Conservation (phyloP, 2,329 filamentous ascomycete genomes). For the Curvularia sp. region DNA sequence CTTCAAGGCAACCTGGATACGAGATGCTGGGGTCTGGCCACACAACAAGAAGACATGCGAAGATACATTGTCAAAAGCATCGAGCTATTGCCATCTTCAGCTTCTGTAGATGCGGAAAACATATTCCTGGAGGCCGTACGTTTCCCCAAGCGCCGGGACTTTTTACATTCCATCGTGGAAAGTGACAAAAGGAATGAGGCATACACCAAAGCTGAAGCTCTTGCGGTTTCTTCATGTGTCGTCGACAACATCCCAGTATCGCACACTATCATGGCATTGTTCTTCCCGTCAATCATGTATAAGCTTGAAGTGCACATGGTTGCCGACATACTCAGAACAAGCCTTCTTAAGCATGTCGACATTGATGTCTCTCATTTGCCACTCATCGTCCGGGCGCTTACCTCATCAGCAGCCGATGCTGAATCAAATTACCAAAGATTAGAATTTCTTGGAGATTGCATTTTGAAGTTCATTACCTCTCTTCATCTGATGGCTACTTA, state of each 20-base stretch:
- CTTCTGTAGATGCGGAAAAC: neutral
- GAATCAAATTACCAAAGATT: constrained; percentile 77
- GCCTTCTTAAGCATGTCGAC: constrained; percentile 59
- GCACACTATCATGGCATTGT: constrained; percentile 60
- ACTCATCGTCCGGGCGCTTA: constrained; percentile 73
- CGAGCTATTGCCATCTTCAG: neutral
- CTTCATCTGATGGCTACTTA: constrained; percentile 69
- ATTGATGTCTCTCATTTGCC: constrained; percentile 58
- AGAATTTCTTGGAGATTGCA: constrained; percentile 85
- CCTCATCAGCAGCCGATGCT: constrained; percentile 66
- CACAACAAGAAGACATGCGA: constrained; percentile 27
- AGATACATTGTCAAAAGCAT: constrained; percentile 29
- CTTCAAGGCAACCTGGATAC: constrained; percentile 5
- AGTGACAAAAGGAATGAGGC: constrained; percentile 25
- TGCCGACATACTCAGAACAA: constrained; percentile 65
- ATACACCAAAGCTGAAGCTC: constrained; percentile 55
- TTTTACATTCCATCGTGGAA: constrained; percentile 57
- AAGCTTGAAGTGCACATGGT: constrained; percentile 71
- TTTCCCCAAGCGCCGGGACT: constrained; percentile 65
- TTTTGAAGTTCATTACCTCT: constrained; percentile 77
- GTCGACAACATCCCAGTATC: constrained; percentile 55
- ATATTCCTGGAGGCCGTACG: constrained; percentile 27
- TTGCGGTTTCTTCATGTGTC: constrained; percentile 59
- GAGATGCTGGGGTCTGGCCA: constrained; percentile 36
- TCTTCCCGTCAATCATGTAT: constrained; percentile 77